phyloP scores from a whole-genome alignment of 352 stramenopile species.

The Pythium apleroticum region DNA sequence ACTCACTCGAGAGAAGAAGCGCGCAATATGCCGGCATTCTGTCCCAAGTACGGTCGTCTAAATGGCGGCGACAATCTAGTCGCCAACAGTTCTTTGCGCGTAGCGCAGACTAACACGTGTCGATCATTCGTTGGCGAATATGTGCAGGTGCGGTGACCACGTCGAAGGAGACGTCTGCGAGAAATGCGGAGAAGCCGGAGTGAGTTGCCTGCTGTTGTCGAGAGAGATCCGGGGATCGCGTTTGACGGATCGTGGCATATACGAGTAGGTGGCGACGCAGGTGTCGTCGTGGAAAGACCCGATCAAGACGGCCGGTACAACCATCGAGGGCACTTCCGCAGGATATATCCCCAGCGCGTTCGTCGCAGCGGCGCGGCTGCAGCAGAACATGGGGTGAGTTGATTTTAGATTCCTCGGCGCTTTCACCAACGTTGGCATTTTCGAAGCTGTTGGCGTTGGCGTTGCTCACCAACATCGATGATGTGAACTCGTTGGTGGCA shows the following conservation, averaged over 20 bases:
- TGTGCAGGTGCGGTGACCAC: conserved; percentile 58
- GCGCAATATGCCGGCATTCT: conserved; percentile 62
- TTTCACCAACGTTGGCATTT: not conserved
- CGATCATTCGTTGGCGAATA: conserved; percentile 3
- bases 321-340: conserved; percentile 34
- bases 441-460: not conserved
- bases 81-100: not conserved
- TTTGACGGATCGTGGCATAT: not conserved
- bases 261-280: conserved; percentile 26
- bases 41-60: conserved; percentile 44
- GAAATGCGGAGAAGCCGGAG: conserved; percentile 64
- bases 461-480: not conserved
- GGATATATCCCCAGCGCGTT: conserved; percentile 71
- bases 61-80: not conserved
- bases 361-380: conserved; percentile 45
- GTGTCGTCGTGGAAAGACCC: conserved; percentile 57
- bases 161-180: conserved; percentile 49
- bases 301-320: conserved; percentile 36
- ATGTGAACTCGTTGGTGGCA: not conserved
- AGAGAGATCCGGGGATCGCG: not conserved
- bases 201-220: conserved; percentile 26
- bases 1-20: not conserved
- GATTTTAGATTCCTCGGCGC: too few relatives aligned
- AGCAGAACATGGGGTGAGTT: conserved; percentile 52
- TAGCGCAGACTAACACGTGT: not conserved